A percentile compares a stretch with the other conserved stretches of the same genome.
Evolutionary conservation across 140 eudicot genomes (phyloP).

Genomic region (Oenanthe javanica): DNA sequence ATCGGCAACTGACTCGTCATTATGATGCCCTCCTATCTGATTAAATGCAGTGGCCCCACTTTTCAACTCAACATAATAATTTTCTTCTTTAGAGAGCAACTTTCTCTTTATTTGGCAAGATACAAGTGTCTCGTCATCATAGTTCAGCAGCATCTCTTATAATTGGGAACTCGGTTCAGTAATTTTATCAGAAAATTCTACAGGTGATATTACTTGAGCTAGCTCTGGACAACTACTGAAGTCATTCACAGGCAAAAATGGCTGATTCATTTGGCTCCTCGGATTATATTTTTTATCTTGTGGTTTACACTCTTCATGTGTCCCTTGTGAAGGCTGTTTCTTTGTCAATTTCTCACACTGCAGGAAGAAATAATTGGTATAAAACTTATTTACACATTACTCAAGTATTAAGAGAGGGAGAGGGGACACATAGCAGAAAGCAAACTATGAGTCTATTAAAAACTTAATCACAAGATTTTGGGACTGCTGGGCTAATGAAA

Average conservation of each 20-base stretch:
- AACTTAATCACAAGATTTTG: background rate
- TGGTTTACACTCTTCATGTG: constrained; percentile 26
- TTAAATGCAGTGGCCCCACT: background rate
- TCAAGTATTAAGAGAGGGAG: background rate
- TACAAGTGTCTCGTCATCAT: constrained; percentile 1
- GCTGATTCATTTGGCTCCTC: background rate
- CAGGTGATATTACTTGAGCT: background rate
- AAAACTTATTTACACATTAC: background rate
- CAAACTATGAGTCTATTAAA: background rate
- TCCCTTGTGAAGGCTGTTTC: constrained; percentile 16
- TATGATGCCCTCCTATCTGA: background rate
- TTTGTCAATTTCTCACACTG: constrained; percentile 7
- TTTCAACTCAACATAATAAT: background rate
- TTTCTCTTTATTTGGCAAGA: background rate
- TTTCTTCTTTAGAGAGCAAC: constrained; percentile 7
- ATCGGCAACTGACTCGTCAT: constrained; percentile 12
- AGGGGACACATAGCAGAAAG: background rate
- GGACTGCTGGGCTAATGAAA: background rate
- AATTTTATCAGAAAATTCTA: background rate
- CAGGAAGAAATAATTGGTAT: background rate
- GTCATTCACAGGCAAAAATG: background rate
- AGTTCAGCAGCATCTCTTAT: background rate
- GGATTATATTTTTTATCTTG: constrained; percentile 22
- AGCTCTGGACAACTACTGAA: background rate
- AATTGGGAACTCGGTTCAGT: background rate